Evolutionary conservation across 2,329 filamentous ascomycete species (phyloP).

Genomic region (Colletotrichum tanaceti): DNA sequence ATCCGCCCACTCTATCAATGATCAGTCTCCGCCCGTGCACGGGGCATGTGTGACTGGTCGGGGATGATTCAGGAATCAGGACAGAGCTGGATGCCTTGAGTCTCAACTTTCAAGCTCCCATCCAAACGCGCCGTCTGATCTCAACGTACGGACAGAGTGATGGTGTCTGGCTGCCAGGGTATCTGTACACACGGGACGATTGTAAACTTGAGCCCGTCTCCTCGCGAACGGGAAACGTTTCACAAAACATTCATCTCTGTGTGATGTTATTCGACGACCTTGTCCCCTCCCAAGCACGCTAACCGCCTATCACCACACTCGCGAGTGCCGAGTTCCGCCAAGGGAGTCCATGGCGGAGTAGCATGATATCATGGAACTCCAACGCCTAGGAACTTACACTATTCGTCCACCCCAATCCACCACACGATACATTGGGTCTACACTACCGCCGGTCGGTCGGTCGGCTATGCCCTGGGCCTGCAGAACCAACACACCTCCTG

Average conservation of each 20-base stretch:
- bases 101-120: neutral
- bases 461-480: neutral
- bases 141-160: slow-evolving; percentile 12
- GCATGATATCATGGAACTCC: slow-evolving; percentile 38
- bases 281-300: slow-evolving; percentile 16
- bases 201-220: neutral
- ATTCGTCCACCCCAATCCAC: neutral
- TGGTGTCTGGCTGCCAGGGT: slow-evolving; percentile 11
- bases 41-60: slow-evolving; percentile 4
- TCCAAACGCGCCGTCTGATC: slow-evolving; percentile 27
- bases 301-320: slow-evolving; percentile 28
- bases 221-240: slow-evolving; percentile 36
- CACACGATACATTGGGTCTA: neutral
- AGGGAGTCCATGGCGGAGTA: slow-evolving; percentile 30
- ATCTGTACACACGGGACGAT: no score
- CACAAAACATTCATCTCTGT: slow-evolving; percentile 39
- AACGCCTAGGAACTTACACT: slow-evolving; percentile 22
- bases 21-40: slow-evolving; percentile 6
- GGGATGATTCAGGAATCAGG: slow-evolving; percentile 12
- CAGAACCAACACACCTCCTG: slow-evolving; percentile 5
- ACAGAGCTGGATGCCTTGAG: neutral
- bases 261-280: slow-evolving; percentile 28
- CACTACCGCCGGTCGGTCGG: neutral
- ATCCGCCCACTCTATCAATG: neutral
- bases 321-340: slow-evolving; percentile 36